Evolutionary conservation across 345 rosid genomes (phyloP), one percentile per base, ranked within the genome.

Genomic region (Psidium guajava): DNA sequence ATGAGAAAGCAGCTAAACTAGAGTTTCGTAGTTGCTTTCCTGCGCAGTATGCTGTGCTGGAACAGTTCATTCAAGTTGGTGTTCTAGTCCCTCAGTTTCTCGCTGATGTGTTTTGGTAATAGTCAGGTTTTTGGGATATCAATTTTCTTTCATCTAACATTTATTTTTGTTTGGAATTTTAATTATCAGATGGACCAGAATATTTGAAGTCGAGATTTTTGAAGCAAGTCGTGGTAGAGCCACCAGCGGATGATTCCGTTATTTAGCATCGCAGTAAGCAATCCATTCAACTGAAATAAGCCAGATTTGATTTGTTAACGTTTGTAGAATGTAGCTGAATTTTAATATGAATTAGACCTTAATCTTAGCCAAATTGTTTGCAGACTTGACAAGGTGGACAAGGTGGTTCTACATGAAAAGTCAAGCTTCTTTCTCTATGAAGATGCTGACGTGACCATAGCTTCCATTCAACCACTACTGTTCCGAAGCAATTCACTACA

Each of bases 311-410:
- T 69, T 69, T 36, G 11, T 9, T 36, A 69, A 69, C 1, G 6
- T 10, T 36, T 16, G 3, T 55, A 55, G 59, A 55, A 55, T 22
- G 59, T 22, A 18, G 3, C 59, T 55, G n/a, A 22, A 55, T 36
- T 69, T 69, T 36, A 9, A 32, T 69, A 69, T 40, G 77, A 69
- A 36, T 69, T 69, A 69, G 77, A 36, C 77, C 40, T 69, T 69
- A 69, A 36, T 69, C 32, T 40, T 21, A 25, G n/a, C 81, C 11
- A 52, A 69, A 86, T 69, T 55, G 28, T 84, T 54, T 93, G 94
- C 96, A 95, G 97, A 88, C 84, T 77, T 64, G 86, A 90, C 82
- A 89, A 89, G 87, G 88, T 83, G 89, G 86, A 90, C 82, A 89
- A 89, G 87, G 88, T 83, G 89, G 88, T 88, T 89, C 82, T 75